Base-by-base conservation (phyloP, 257 asterid species). In the Mentha longifolia region DNA sequence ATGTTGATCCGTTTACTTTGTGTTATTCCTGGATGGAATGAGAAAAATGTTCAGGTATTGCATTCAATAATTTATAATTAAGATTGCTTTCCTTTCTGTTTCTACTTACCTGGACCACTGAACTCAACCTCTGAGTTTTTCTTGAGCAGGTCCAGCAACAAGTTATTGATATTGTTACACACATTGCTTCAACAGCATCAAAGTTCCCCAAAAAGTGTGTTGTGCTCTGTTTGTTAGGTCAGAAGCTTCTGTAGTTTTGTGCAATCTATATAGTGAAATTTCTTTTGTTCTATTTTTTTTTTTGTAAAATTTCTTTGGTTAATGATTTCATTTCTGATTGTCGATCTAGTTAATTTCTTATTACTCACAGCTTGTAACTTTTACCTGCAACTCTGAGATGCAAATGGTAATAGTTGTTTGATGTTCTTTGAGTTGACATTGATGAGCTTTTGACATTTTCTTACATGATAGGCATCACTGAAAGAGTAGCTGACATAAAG, bases 401-500 rank as follows among this genome's bases (percentile, higher is more conserved):
- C 47, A 49, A 67, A 15, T 9, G 33, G 55, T 43, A 25, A 62
- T 50, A 49, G n/a, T 45, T 67, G 22, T 65, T 9, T 70, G 46
- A 50, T 69, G 46, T 42, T n/a, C 14, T 47, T 52, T 15, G 46
- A 73, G 22, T 70, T n/a, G 28, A 69, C 55, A 57, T n/a, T 55
- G 9, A 17, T 42, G 17, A 31, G 65, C 54, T 67, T 78, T 81
- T 60, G 30, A 61, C 49, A 45, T 41, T 43, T 70, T 66, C 37
- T 61, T 61, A 76, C 41, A 30, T 60, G 55, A 61, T 81, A 95
- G 99, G 99, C 65, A 75, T 92, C 66, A 78, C 95, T 74, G 99
- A 95, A 76, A 88, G 99, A 78, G 96, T 95, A 69, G 99, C 99
- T 78, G 99, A 95, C 80, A 92, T 95, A 77, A 95, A 95, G 92